Base-by-base conservation (phyloP, 2,329 filamentous ascomycete genomes). In the Pseudovirgaria hyperparasitica region DNA sequence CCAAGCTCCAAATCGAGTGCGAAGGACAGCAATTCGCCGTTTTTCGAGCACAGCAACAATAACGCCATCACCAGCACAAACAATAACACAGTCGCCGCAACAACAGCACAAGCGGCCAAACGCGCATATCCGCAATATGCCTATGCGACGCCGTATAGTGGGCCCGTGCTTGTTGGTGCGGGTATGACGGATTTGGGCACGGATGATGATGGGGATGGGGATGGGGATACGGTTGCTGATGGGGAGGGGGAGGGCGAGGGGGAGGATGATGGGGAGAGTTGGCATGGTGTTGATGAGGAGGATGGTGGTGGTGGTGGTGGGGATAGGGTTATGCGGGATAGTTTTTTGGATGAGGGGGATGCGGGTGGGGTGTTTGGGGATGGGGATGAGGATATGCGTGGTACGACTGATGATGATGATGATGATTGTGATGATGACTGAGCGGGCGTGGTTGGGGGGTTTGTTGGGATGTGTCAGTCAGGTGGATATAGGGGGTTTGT, bases 141-240 rank as follows among this genome's bases (percentile, higher is more conserved):
- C n/a, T 85, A 85, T 42, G 76, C 77, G 3, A 86, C 80, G 1
- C 80, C 80, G 0, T 65, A 76, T 44, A 84, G 77, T 42, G 49
- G 50, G 1, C 43, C 43, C 1, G 42, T 54, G 19, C 26, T 50
- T n/a, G 49, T 47, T 10, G 46, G 45, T 2, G 31, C 34, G 12
- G 40, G 23, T 48, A 41, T 26, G 33, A 32, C 12, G 41, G 36
- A 8, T 45, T 39, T 26, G 40, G 39, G 12, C 37, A 45, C 33
- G 13, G 43, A 49, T 6, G 48, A 49, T 24, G 39, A 54, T 26
- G 47, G 49, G 6, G 46, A 48, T 18, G 44, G 40, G 6, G 49
- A 31, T 19, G 14, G 32, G 30, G 19, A 26, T 23, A 23, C 23
- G n/a, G 21, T 29, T 14, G 23, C 25, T 6, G 26, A 24, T 17